These are phyloP conservation scores for Lachnellula hyalina DNA, from an alignment of 2,329 filamentous ascomycete species.

Conservation along the genomic window DNA sequence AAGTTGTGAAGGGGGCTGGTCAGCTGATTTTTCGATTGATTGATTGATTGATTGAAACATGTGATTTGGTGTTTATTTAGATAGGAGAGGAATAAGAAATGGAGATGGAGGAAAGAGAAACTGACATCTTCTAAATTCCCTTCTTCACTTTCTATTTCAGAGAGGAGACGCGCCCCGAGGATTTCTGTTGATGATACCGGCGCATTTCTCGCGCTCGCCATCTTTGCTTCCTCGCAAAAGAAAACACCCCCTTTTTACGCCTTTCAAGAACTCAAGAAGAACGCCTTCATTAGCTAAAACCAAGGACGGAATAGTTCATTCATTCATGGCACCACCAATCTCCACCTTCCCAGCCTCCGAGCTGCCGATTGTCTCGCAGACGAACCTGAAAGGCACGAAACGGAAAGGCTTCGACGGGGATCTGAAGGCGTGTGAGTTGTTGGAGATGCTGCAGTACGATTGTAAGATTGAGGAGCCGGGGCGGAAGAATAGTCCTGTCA, in stretches of 20 bases:
- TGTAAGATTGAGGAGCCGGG: slow-evolving; percentile 49
- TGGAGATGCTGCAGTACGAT: slow-evolving; percentile 56
- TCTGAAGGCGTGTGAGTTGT: slow-evolving; percentile 49
- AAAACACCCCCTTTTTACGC: background rate
- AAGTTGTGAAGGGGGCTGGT: background rate
- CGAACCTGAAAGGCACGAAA: slow-evolving; percentile 33
- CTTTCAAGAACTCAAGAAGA: background rate
- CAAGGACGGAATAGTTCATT: background rate
- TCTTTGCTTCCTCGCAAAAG: background rate
- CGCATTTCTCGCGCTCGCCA: slow-evolving; percentile 6
- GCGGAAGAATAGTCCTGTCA: slow-evolving; percentile 41
- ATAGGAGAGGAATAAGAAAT: background rate
- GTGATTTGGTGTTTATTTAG: background rate
- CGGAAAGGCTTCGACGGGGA: slow-evolving; percentile 53
- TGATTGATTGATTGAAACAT: background rate
- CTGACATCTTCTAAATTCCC: slow-evolving; percentile 54
- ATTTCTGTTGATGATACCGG: slow-evolving; percentile 19
- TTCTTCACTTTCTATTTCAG: slow-evolving; percentile 48
- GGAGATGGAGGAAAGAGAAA: slow-evolving; percentile 4
- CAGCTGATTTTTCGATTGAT: slow-evolving; percentile 4
- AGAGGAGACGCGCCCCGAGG: slow-evolving; percentile 45
- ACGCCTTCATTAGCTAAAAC: background rate
- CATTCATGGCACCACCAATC: slow-evolving; percentile 53
- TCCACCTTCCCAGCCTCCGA: slow-evolving; percentile 48
- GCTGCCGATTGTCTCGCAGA: slow-evolving; percentile 46